Conservation (phyloP, 2,329 filamentous ascomycete species). For the Rugonectria rugulosa region DNA sequence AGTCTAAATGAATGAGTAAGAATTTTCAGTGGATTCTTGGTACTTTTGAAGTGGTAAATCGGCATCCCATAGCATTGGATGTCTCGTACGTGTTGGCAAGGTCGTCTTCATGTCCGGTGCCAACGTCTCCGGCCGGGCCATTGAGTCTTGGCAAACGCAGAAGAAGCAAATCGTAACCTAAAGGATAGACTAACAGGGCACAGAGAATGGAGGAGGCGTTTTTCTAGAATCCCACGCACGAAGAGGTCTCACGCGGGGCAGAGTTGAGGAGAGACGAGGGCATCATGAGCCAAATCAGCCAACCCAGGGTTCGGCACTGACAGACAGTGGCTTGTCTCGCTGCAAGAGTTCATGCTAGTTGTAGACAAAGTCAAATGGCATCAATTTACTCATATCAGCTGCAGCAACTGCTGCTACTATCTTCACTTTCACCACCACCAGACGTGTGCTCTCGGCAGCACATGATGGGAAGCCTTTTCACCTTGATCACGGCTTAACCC, state of each 20-base stretch:
- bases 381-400: no score
- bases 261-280: not conserved
- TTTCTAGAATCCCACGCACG: not conserved
- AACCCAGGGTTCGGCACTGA: not conserved
- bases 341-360: not conserved
- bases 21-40: no score
- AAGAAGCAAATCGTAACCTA: not conserved
- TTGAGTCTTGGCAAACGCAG: not conserved
- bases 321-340: not conserved
- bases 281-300: not conserved
- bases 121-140: not conserved
- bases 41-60: no score
- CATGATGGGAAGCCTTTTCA: not conserved
- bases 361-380: no score
- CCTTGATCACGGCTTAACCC: slow-evolving; percentile 13
- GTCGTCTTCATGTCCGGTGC: not conserved
- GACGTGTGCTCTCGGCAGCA: not conserved
- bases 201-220: not conserved
- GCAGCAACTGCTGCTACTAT: not conserved
- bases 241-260: not conserved
- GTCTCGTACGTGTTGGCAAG: no score
- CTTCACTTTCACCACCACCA: not conserved
- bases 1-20: not conserved
- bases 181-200: not conserved
- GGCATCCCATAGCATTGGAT: no score